Conservation (phyloP, 2,329 filamentous ascomycete species). For the Sclerotinia subarctica region DNA sequence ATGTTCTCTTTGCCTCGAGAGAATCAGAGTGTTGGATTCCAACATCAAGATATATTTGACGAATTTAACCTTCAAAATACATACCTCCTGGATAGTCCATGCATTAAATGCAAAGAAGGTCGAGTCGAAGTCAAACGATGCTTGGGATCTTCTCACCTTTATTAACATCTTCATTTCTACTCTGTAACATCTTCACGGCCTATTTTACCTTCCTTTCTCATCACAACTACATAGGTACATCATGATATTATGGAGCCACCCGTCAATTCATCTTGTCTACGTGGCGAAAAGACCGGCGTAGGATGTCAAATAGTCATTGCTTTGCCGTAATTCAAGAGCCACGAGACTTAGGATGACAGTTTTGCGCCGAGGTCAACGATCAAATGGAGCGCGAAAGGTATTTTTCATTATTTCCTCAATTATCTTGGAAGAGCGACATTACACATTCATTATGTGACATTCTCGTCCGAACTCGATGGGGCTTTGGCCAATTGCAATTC, state of each 20-base stretch:
- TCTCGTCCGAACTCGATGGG: neutral
- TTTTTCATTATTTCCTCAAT: neutral
- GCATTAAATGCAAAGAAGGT: neutral
- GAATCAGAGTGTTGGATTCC: neutral
- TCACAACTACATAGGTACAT: neutral
- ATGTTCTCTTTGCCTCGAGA: neutral
- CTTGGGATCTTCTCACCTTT: neutral
- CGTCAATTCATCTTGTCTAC: neutral
- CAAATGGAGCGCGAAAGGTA: neutral
- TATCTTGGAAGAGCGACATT: neutral
- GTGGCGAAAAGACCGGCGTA: constrained; percentile 2
- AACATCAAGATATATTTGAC: neutral
- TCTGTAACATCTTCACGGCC: neutral
- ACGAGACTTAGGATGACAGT: neutral
- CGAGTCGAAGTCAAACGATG: neutral
- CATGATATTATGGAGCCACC: neutral
- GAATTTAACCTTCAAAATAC: neutral
- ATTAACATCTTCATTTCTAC: no score
- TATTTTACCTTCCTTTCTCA: neutral
- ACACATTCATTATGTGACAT: no score
- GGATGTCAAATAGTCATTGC: neutral
- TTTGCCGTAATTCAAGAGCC: neutral
- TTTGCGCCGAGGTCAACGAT: neutral
- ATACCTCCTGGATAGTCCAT: neutral
- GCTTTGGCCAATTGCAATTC: neutral